Base-by-base conservation (phyloP, 495 filamentous ascomycete genomes). In the Aspergillus ostianus region DNA sequence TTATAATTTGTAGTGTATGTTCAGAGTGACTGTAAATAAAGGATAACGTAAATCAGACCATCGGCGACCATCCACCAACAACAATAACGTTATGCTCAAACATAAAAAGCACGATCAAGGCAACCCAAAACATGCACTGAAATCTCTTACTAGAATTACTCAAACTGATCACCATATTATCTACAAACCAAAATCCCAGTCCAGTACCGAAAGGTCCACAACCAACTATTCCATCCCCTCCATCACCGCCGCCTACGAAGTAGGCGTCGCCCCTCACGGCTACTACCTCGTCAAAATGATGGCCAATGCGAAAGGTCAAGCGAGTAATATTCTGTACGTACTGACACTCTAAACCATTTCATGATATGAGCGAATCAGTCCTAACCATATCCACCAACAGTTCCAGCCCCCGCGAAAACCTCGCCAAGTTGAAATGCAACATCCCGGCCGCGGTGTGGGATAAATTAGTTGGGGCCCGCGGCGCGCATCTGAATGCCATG, bases 281-380 rank as follows among this genome's bases (percentile, higher is more conserved):
- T 71, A 69, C 57, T 71, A 69, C 54, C 51, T 65, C 18, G 53
- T 71, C 4, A 71, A 71, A 47, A 69, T 69, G 68, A 69, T 67
- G 66, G 64, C 66, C 50, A 68, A 71, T 41, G 59, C 66, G 21
- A 66, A 68, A 15, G 68, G 63, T 9, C 60, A 62, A 19, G 64
- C 68, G 30, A 68, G 55, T 49, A 70, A 70, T 32, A 63, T 68
- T 32, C 45, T 70, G 65, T 70, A 49, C 6, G 62, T 47, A 10
- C 1, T 50, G 15, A 17, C 13, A 21, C 47, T n/a, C n/a, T n/a
- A n/a, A n/a, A n/a, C n/a, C n/a, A n/a, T n/a, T n/a, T n/a, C n/a
- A n/a, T n/a, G n/a, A n/a, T n/a, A n/a, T n/a, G n/a, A n/a, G n/a
- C n/a, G n/a, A n/a, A n/a, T n/a, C n/a, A 17, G 10, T 23, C 27